Conservation (phyloP, 306 rosid genomes). For the Mimosa pudica region DNA sequence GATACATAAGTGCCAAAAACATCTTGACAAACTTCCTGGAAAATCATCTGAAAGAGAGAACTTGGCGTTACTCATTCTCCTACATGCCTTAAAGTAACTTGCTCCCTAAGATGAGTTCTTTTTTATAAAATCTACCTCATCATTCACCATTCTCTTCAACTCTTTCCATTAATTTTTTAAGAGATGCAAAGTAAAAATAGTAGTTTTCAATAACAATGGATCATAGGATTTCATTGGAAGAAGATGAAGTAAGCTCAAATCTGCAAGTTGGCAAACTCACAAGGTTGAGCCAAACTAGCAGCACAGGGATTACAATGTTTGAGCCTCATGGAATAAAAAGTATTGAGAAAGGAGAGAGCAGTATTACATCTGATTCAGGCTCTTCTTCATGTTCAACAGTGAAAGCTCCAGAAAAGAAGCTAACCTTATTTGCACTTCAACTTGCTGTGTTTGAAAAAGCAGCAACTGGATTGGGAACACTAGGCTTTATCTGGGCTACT, state of each 20-base stretch:
- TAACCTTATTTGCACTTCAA: slow-evolving; percentile 80
- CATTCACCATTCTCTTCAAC: neutral
- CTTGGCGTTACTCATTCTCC: slow-evolving; percentile 48
- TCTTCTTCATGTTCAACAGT: slow-evolving; percentile 38
- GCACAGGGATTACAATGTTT: slow-evolving; percentile 55
- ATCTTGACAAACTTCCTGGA: slow-evolving; percentile 33
- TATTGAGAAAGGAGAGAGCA: slow-evolving; percentile 47
- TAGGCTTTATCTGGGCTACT: slow-evolving; percentile 93
- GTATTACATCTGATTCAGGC: slow-evolving; percentile 16
- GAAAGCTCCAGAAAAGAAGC: slow-evolving; percentile 81
- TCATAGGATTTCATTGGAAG: slow-evolving; percentile 38
- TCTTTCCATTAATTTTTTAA: slow-evolving; percentile 9
- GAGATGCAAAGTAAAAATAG: neutral
- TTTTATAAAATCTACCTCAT: slow-evolving; percentile 32
- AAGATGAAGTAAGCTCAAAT: slow-evolving; percentile 39
- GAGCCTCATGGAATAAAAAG: slow-evolving; percentile 49
- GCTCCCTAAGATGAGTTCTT: slow-evolving; percentile 45
- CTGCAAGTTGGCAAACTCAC: slow-evolving; percentile 46
- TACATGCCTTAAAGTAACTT: slow-evolving; percentile 42
- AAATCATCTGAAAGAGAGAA: slow-evolving; percentile 36
- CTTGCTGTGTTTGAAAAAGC: slow-evolving; percentile 89
- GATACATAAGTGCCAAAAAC: neutral
- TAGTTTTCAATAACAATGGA: slow-evolving; percentile 37
- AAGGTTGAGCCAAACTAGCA: slow-evolving; percentile 44
- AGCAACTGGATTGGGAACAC: slow-evolving; percentile 91